Evolutionary conservation across 306 rosid genomes (phyloP).

Genomic region (Quercus dentata): DNA sequence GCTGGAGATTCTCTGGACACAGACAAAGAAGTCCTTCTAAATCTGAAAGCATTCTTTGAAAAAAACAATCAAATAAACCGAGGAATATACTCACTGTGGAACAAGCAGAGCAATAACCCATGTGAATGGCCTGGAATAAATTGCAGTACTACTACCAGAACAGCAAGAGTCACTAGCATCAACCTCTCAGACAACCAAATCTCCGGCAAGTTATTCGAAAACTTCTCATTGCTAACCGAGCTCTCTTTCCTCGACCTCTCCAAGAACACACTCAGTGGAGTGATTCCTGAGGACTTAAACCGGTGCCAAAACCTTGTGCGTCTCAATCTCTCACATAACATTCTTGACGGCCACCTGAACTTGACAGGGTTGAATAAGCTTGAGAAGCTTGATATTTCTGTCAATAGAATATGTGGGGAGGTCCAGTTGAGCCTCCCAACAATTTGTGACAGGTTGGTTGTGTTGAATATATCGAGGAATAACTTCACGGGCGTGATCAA

Average conservation of each 20-base stretch:
- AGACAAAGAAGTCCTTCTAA: conserved; percentile 59
- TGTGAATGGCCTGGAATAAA: conserved; percentile 72
- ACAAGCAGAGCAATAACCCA: conserved; percentile 34
- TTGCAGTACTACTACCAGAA: conserved; percentile 30
- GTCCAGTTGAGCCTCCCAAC: conserved; percentile 52
- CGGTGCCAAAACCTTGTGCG: conserved; percentile 46
- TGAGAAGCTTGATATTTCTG: conserved; percentile 58
- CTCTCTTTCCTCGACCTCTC: conserved; percentile 75
- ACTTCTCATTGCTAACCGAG: conserved; percentile 64
- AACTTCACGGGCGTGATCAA: conserved; percentile 61
- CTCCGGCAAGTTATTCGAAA: conserved; percentile 52
- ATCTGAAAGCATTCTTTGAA: conserved; percentile 50
- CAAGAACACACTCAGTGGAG: conserved; percentile 52
- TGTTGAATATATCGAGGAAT: conserved; percentile 57
- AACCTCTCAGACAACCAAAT: conserved; percentile 38
- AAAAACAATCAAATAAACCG: conserved; percentile 43
- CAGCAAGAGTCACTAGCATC: conserved; percentile 47
- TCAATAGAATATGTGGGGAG: conserved; percentile 63
- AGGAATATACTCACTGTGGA: conserved; percentile 69
- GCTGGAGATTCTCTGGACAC: conserved; percentile 49
- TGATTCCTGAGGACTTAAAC: conserved; percentile 57
- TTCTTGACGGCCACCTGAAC: conserved; percentile 45
- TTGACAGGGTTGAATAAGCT: conserved; percentile 53
- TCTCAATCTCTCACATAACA: conserved; percentile 76
- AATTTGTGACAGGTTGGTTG: conserved; percentile 53